Evolutionary conservation across 805 yeast genomes (phyloP), one percentile per base, ranked within the genome.

Genomic region (Jamesozyma lodderae): DNA sequence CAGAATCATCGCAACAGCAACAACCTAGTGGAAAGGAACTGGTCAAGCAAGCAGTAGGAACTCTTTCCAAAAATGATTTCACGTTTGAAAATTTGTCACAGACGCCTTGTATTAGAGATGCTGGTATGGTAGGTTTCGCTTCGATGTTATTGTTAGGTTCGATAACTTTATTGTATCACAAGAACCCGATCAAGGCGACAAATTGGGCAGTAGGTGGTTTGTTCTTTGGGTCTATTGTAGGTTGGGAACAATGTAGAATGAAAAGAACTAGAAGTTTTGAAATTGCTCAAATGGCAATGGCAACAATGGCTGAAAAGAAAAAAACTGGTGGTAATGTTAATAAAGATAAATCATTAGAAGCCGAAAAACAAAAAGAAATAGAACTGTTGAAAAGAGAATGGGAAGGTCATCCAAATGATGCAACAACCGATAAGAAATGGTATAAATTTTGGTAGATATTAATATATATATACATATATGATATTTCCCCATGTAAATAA

Each of bases 161-260:
- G 0, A 77, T 80, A 21, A 78, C 82, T 26, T 77, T 81, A 40
- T 53, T 80, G 24, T 75, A 78, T 37, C 85, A 78, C 51, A 79
- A 79, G 51, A 73, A 75, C 35, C 69, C 79, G 0, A 56, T 64
- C 8, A 71, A 71, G 43, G 78, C 94, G 1, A 67, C 75, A 13
- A 84, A 88, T 53, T 88, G 96, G 95, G 79, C 80, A 8, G 68
- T 83, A 36, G 81, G 82, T 27, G 94, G 92, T 3, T 74, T 86
- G 46, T 60, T 83, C 40, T 56, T 86, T 16, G 96, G 96, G 1
- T 77, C 84, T 32, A 69, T 83, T 0, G 77, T 83, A 20, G 84
- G 94, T 1, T 88, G 95, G 95, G 96, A 88, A 56, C 95, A 86
- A 60, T 88, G 97, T 59, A 69, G 95, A 41, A 68, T 76, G 35